These are phyloP conservation scores for Colletotrichum sp. DNA, from an alignment of 2,329 filamentous ascomycete genomes.

Conservation along the genomic window DNA sequence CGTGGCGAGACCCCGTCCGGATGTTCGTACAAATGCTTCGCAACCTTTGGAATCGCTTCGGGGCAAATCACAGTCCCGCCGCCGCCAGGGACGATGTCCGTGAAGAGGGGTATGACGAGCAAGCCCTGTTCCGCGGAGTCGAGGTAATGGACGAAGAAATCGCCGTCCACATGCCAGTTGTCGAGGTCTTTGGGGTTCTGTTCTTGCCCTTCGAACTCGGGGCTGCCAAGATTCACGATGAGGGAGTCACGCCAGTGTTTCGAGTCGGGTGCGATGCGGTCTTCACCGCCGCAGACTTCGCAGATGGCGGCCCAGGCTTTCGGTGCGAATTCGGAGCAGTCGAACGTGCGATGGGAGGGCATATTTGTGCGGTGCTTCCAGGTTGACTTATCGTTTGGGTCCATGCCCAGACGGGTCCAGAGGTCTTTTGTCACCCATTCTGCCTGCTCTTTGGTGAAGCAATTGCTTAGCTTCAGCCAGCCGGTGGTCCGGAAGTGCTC, in stretches of 20 bases:
- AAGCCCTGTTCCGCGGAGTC: slow-evolving; percentile 73
- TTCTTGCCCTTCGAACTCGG: slow-evolving; percentile 53
- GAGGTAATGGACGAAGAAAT: slow-evolving; percentile 76
- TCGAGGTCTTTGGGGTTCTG: slow-evolving; percentile 56
- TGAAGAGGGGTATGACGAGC: slow-evolving; percentile 72
- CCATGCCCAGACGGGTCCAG: slow-evolving; percentile 71
- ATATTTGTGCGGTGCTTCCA: slow-evolving; percentile 71
- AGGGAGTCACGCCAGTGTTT: slow-evolving; percentile 70
- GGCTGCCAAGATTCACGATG: slow-evolving; percentile 72
- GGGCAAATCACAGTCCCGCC: slow-evolving; percentile 72
- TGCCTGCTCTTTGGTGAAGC: slow-evolving; percentile 44
- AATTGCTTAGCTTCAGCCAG: slow-evolving; percentile 36
- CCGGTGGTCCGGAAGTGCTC: slow-evolving; percentile 45
- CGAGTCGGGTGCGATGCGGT: slow-evolving; percentile 51
- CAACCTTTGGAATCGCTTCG: slow-evolving; percentile 61
- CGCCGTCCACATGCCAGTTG: slow-evolving; percentile 73
- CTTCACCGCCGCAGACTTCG: slow-evolving; percentile 69
- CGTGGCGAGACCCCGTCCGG: slow-evolving; percentile 70
- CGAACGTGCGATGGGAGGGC: slow-evolving; percentile 62
- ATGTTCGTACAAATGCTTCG: slow-evolving; percentile 62
- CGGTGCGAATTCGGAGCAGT: slow-evolving; percentile 62
- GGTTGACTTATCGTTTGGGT: slow-evolving; percentile 66
- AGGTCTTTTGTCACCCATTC: slow-evolving; percentile 45
- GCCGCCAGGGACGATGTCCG: slow-evolving; percentile 62
- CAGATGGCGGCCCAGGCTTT: slow-evolving; percentile 71